phyloP scores from a whole-genome alignment of 371 early-diverging fungal species.

The Actinomortierella wolfii region DNA sequence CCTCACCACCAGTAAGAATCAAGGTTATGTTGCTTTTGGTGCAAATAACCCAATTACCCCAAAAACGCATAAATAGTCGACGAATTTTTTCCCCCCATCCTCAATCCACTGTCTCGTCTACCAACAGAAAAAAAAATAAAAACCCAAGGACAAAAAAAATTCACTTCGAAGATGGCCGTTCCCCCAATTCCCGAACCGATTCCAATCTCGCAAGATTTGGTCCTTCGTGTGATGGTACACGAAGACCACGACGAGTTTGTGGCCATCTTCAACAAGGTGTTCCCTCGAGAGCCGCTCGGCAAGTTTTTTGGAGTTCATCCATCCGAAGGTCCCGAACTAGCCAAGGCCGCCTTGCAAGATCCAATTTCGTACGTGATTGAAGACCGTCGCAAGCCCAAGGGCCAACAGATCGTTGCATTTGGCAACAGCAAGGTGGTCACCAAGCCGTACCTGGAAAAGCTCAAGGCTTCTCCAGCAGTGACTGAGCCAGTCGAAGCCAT shows the following conservation, averaged over 20 bases:
- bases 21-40: too few relatives aligned
- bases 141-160: too few relatives aligned
- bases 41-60: too few relatives aligned
- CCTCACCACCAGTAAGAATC: too few relatives aligned
- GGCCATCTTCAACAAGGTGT: slow-evolving; percentile 20
- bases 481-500: slow-evolving; percentile 20
- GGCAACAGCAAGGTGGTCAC: slow-evolving; percentile 19
- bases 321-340: slow-evolving; percentile 9
- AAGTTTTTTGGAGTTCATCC: slow-evolving; percentile 13
- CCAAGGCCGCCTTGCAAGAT: slow-evolving; percentile 12
- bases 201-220: too few relatives aligned
- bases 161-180: too few relatives aligned
- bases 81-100: too few relatives aligned
- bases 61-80: too few relatives aligned
- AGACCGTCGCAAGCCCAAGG: slow-evolving; percentile 17
- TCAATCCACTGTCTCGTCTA: too few relatives aligned
- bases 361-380: slow-evolving; percentile 40
- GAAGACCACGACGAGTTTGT: slow-evolving; percentile 25
- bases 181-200: too few relatives aligned
- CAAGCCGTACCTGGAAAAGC: neutral
- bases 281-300: slow-evolving; percentile 36
- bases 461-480: neutral
- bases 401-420: slow-evolving; percentile 25
- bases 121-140: too few relatives aligned
- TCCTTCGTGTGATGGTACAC: slow-evolving; percentile 22